Evolutionary conservation across 140 eudicot species (phyloP).

Genomic region (Eryngium alpinum): DNA sequence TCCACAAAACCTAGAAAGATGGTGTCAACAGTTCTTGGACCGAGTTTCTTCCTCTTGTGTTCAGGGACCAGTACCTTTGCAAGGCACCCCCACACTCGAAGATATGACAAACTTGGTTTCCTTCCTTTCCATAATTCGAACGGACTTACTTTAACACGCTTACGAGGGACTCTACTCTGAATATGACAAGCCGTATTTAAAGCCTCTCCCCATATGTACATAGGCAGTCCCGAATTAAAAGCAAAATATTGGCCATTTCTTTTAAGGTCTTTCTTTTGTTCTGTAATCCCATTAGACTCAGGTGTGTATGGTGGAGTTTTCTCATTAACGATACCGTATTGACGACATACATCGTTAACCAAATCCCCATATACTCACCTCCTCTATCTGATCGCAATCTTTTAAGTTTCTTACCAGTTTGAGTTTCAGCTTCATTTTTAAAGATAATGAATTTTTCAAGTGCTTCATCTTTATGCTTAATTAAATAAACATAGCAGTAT

Average conservation of each 20-base stretch:
- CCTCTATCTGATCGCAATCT: background rate
- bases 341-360: background rate
- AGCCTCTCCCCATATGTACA: conserved; percentile 11
- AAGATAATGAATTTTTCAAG: background rate
- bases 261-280: background rate
- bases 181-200: background rate
- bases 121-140: conserved; percentile 17
- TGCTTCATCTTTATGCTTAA: background rate
- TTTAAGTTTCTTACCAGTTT: background rate
- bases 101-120: background rate
- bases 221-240: background rate
- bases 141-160: background rate
- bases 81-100: conserved; percentile 22
- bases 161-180: background rate
- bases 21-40: conserved; percentile 11
- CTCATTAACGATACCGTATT: background rate
- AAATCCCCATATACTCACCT: background rate
- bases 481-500: background rate
- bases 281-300: background rate
- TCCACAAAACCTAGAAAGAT: background rate
- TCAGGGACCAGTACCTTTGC: conserved; percentile 7
- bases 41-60: conserved; percentile 4
- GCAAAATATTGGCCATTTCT: background rate
- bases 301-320: background rate
- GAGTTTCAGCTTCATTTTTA: background rate